Evolutionary conservation across 768 basidiomycete species (phyloP).

Genomic region (Naganishia antarctica): DNA sequence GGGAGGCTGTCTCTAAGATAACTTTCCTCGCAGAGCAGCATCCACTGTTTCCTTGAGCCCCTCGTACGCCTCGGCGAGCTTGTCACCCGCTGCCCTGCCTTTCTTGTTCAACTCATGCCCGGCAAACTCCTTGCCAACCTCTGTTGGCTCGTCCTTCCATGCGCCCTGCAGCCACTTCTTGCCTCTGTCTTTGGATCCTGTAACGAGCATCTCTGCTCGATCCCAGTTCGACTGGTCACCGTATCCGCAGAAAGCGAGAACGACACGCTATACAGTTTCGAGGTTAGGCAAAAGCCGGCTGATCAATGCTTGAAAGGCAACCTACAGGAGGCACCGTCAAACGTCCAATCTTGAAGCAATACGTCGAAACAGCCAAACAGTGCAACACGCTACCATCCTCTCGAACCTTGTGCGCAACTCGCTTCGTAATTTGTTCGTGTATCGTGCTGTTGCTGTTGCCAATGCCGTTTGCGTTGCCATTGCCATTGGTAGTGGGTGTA

Average conservation of each 20-base stretch:
- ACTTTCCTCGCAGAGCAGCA: not conserved
- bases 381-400: slow-evolving; percentile 27
- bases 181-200: slow-evolving; percentile 9
- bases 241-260: slow-evolving; percentile 28
- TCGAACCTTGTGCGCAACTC: slow-evolving; percentile 4
- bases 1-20: too few species aligned
- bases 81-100: slow-evolving; percentile 10
- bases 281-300: not conserved
- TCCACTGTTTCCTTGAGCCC: slow-evolving; percentile 18
- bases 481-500: not conserved
- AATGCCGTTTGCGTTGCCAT: not conserved
- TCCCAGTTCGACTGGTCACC: slow-evolving; percentile 26
- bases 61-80: slow-evolving; percentile 19
- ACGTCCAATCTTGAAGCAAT: slow-evolving; percentile 30
- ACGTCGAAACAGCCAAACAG: slow-evolving; percentile 27
- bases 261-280: slow-evolving; percentile 17
- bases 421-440: slow-evolving; percentile 16
- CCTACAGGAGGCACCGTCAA: slow-evolving; percentile 30
- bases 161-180: slow-evolving; percentile 23
- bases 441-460: not conserved
- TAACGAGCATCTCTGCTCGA: slow-evolving; percentile 17
- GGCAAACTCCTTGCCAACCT: slow-evolving; percentile 15
- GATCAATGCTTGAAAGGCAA: not conserved
- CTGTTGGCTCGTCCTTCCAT: slow-evolving; percentile 26
- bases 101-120: slow-evolving; percentile 18